A percentile compares a stretch with the other conserved stretches of the same genome.
Conservation (phyloP, 2,329 filamentous ascomycete genomes). For the Claviceps humidiphila region DNA sequence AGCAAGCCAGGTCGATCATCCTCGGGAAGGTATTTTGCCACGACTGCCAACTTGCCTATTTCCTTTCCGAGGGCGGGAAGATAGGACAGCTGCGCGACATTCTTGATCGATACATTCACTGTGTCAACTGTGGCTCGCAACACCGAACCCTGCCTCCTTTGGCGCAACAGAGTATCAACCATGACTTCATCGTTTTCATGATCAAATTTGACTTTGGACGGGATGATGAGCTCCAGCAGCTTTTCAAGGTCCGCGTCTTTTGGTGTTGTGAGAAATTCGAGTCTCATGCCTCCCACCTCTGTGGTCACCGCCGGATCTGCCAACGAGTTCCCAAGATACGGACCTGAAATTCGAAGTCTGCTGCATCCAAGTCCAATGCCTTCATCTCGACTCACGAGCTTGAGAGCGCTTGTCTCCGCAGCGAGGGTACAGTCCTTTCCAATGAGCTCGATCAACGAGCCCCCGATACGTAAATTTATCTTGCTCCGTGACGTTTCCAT, state of each 20-base stretch:
- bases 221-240: slow-evolving; percentile 74
- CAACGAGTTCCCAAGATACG: slow-evolving; percentile 40
- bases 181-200: slow-evolving; percentile 86
- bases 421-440: slow-evolving; percentile 64
- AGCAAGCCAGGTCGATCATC: slow-evolving; percentile 86
- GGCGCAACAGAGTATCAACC: slow-evolving; percentile 77
- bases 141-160: slow-evolving; percentile 75
- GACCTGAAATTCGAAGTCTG: slow-evolving; percentile 61
- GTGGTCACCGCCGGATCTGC: slow-evolving; percentile 48
- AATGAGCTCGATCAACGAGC: slow-evolving; percentile 60
- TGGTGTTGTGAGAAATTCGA: slow-evolving; percentile 62
- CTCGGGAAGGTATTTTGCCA: slow-evolving; percentile 89
- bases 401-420: slow-evolving; percentile 68
- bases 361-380: slow-evolving; percentile 62
- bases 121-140: slow-evolving; percentile 56
- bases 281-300: slow-evolving; percentile 50
- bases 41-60: slow-evolving; percentile 66
- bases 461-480: slow-evolving; percentile 63
- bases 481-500: slow-evolving; percentile 45
- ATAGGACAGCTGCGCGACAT: slow-evolving; percentile 50
- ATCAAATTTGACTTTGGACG: slow-evolving; percentile 78
- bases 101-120: slow-evolving; percentile 47
- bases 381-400: slow-evolving; percentile 62
- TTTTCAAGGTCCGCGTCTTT: slow-evolving; percentile 70
- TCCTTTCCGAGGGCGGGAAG: slow-evolving; percentile 66